These are phyloP conservation scores for Pestalotiopsis sp. DNA, from an alignment of 2,329 filamentous ascomycete genomes.

Conservation along the genomic window DNA sequence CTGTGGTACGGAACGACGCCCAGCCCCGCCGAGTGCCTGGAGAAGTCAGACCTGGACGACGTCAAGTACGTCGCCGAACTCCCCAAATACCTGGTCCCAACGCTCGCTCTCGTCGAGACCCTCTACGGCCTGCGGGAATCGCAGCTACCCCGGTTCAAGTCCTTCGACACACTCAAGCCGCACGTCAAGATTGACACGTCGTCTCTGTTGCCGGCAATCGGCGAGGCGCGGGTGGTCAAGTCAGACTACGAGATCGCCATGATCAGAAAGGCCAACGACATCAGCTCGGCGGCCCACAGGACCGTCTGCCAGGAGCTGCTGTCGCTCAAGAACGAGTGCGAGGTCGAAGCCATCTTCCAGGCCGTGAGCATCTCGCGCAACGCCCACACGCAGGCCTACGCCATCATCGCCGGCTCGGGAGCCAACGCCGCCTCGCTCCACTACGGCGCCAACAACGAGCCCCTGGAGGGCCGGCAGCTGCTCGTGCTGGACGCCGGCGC, in stretches of 20 bases:
- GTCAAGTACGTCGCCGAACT: constrained; percentile 61
- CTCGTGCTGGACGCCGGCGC: constrained; percentile 86
- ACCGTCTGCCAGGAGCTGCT: constrained; percentile 68
- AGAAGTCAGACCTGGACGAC: constrained; percentile 69
- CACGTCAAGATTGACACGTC: constrained; percentile 47
- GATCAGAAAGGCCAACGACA: constrained; percentile 77
- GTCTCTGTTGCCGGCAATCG: constrained; percentile 71
- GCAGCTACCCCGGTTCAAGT: constrained; percentile 41
- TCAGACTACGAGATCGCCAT: constrained; percentile 82
- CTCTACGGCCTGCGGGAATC: constrained; percentile 49
- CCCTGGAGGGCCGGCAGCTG: constrained; percentile 69
- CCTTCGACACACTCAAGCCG: constrained; percentile 27
- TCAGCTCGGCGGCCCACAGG: constrained; percentile 78
- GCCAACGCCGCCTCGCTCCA: constrained; percentile 84
- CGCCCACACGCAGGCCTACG: constrained; percentile 80
- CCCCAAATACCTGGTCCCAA: constrained; percentile 49
- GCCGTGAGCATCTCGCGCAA: constrained; percentile 72
- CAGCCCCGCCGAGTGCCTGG: constrained; percentile 61
- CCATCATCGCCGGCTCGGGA: constrained; percentile 85
- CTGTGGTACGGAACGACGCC: constrained; percentile 69
- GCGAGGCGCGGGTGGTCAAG: constrained; percentile 81
- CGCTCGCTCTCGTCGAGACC: constrained; percentile 42
- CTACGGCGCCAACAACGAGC: constrained; percentile 79
- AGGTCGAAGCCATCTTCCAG: constrained; percentile 80
- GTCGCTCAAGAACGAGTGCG: constrained; percentile 72